Base-by-base conservation (phyloP, 2,329 filamentous ascomycete species). In the Aspergillus bombycis region DNA sequence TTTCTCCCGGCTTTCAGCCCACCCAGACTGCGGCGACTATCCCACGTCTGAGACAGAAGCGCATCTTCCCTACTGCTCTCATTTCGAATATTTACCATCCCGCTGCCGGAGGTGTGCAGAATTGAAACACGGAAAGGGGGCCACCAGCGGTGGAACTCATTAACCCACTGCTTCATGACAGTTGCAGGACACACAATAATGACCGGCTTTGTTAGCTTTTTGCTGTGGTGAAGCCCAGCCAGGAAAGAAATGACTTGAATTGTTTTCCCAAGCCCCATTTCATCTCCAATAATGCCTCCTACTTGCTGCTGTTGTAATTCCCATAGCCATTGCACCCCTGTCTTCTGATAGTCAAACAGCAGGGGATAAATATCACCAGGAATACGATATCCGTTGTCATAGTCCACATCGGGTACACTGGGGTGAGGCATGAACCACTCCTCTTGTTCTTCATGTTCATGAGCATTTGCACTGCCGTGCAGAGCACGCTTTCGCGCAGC, bases 131-230 rank as follows among this genome's bases (percentile, higher is more conserved):
- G 88, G 36, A 99, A 83, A n/a, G 95, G 90, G n/a, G 95, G 95
- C 96, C 96, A 99, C 96, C 96, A 99, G 14, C 90, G 89, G 78
- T 99, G 96, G 71, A 99, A 98, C 74, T 99, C 95, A 67, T 96
- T 96, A 14, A 97, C 95, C 95, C 95, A 99, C 76, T 99, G 95
- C 65, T 93, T 91, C 81, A 99, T 89, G 28, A 99, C 91, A 0
- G 95, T 99, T 4, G 94, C 94, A 2, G 95, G 95, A 57, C 93
- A 94, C 4, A 99, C 93, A 9, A 99, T 87, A 64, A 99, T 92
- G 50, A 96, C 89, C 0, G 95, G 95, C 64, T 92, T 92, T 26
- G 86, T 87, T 26, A 98, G 85, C 72, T 89, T 91, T 69, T 90
- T 91, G 78, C 93, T 98, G 78, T 97, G 94, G 75, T 99, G 95